Conservation (phyloP, 139 green algal species). For the Chlorella sp. region DNA sequence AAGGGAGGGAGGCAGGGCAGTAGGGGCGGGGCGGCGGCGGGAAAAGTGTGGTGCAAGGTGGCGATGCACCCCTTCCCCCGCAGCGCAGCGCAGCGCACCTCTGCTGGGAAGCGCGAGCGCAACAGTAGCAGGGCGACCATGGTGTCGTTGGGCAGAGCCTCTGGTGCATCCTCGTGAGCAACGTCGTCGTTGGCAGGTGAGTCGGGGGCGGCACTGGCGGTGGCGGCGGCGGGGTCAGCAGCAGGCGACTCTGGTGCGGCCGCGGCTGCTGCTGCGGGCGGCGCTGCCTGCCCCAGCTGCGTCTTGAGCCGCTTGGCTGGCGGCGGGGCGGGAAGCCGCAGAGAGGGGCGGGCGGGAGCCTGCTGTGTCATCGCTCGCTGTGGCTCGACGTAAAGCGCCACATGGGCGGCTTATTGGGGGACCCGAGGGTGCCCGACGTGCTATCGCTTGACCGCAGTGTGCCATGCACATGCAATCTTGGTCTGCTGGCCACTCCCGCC, state of each 20-base stretch:
- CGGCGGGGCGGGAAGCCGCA: constrained; percentile 2
- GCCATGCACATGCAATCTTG: too few species aligned
- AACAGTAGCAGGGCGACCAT: constrained; percentile 17
- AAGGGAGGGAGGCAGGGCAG: background rate
- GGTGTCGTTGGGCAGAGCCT: constrained; percentile 25
- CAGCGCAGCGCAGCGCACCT: constrained; percentile 1
- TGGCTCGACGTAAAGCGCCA: too few species aligned
- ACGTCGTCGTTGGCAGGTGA: background rate
- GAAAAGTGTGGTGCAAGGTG: background rate
- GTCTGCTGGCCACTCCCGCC: too few species aligned
- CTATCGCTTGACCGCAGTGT: too few species aligned
- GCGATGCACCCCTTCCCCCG: background rate
- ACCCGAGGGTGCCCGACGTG: too few species aligned
- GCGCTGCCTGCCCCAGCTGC: background rate
- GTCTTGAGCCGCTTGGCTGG: background rate
- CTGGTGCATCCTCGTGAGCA: background rate
- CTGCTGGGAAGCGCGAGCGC: constrained; percentile 16
- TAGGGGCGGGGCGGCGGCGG: background rate
- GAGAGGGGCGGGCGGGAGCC: background rate
- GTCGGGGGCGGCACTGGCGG: background rate
- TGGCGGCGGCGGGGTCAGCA: background rate
- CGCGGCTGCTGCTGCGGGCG: background rate
- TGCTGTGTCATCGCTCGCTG: too few species aligned
- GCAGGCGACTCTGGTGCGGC: background rate
- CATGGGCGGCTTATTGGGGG: too few species aligned